Conservation (phyloP, 163 green algal species). For the Trebouxia gelatinosa region DNA sequence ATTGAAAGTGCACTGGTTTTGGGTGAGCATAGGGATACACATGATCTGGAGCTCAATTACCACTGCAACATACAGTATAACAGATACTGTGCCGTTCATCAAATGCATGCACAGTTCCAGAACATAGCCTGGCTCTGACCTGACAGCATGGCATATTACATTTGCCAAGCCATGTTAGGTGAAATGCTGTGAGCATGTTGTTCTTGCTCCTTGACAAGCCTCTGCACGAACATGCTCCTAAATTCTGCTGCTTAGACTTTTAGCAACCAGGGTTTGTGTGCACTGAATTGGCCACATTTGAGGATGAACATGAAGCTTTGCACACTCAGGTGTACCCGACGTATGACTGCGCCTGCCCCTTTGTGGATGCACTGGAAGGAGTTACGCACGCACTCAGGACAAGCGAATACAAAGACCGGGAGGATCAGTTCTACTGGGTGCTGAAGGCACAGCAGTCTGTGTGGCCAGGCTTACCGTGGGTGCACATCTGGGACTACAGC, state of each 20-base stretch:
- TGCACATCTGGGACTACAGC: slow-evolving; percentile 96
- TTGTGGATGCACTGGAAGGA: slow-evolving; percentile 91
- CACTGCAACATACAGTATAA: slow-evolving; percentile 29
- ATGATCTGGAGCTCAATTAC: slow-evolving; percentile 28
- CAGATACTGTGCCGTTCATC: too few species aligned
- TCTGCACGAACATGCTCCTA: too few species aligned
- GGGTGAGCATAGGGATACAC: slow-evolving; percentile 23
- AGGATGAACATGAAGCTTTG: too few species aligned
- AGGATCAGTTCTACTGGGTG: slow-evolving; percentile 90
- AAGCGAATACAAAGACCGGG: slow-evolving; percentile 92
- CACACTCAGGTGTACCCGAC: slow-evolving; percentile 90
- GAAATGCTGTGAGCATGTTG: too few species aligned
- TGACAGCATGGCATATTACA: too few species aligned
- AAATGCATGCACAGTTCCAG: too few species aligned
- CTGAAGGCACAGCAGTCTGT: slow-evolving; percentile 70
- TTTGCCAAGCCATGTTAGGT: too few species aligned
- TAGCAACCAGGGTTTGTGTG: too few species aligned
- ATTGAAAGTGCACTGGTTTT: slow-evolving; percentile 16
- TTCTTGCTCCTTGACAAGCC: too few species aligned
- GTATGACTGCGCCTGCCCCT: slow-evolving; percentile 98
- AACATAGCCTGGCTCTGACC: too few species aligned
- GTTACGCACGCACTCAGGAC: slow-evolving; percentile 97
- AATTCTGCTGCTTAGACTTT: too few species aligned
- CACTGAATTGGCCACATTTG: too few species aligned
- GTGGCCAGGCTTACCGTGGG: slow-evolving; percentile 73